Evolutionary conservation across 2,329 filamentous ascomycete genomes (phyloP).

Genomic region (Diplodia corticola): DNA sequence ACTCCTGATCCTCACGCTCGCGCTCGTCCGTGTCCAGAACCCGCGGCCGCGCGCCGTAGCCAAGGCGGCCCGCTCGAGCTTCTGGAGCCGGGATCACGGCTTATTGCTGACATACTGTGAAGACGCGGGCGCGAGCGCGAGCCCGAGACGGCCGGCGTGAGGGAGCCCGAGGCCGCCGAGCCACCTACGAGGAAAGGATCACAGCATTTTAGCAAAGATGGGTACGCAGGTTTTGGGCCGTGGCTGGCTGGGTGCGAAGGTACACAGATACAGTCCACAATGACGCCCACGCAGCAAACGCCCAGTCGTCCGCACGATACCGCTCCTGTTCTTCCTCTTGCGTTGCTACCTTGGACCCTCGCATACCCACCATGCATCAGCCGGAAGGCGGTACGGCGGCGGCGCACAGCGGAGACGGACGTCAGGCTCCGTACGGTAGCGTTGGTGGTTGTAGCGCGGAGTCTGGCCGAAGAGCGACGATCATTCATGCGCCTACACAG

Average conservation of each 20-base stretch:
- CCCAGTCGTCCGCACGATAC: not conserved
- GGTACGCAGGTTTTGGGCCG: not conserved
- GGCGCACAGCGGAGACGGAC: not conserved
- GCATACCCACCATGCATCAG: not conserved
- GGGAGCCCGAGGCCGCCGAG: not conserved
- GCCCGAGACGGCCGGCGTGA: not conserved
- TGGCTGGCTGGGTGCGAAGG: constrained; percentile 7
- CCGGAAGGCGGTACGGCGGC: constrained; percentile 1
- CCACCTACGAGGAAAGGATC: not conserved
- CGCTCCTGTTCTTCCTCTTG: not conserved
- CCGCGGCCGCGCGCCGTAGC: not conserved
- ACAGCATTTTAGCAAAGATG: not conserved
- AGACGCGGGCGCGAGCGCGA: not conserved
- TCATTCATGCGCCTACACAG: constrained; percentile 1
- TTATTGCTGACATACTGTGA: not conserved
- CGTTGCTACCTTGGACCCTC: not conserved
- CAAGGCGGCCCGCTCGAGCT: constrained; percentile 7
- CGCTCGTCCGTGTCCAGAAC: constrained; percentile 2
- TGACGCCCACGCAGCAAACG: not conserved
- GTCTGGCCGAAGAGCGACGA: constrained; percentile 5
- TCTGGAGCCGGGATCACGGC: not conserved
- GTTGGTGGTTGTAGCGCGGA: constrained; percentile 4
- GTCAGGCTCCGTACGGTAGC: constrained; percentile 1
- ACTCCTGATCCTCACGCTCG: constrained; percentile 18
- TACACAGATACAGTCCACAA: not conserved